Conservation (phyloP, 2,329 filamentous ascomycete genomes). For the Penicillium sclerotigenum region DNA sequence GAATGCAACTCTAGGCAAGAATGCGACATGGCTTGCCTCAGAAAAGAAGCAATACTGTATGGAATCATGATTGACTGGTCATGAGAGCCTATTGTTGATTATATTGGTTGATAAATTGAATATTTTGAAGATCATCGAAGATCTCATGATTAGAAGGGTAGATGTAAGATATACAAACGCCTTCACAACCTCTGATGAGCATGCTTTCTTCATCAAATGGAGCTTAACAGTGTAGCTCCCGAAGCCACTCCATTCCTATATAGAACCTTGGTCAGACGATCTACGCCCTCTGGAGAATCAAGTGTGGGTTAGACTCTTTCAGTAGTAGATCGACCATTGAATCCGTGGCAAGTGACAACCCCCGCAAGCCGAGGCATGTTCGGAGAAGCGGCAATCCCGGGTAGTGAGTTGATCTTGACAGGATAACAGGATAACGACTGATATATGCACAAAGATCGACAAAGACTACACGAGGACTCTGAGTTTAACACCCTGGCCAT, state of each 20-base stretch:
- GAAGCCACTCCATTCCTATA: not conserved
- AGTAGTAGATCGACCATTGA: not conserved
- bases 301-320: not conserved
- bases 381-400: not conserved
- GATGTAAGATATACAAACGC: not conserved
- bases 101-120: not conserved
- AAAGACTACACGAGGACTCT: not conserved
- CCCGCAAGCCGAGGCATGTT: not conserved
- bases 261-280: not conserved
- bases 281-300: not conserved
- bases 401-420: not conserved
- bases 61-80: not conserved
- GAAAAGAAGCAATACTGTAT: not conserved
- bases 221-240: not conserved
- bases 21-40: not conserved
- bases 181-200: not conserved
- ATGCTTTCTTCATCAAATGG: not conserved
- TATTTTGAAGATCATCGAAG: not conserved
- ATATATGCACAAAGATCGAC: not conserved
- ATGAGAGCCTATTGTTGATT: not conserved
- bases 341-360: not conserved
- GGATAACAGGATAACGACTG: not conserved
- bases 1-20: slow-evolving; percentile 1
- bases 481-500: not conserved
- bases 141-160: not conserved